A percentile compares a stretch with the other conserved stretches of the same genome.
phyloP scores from a whole-genome alignment of 768 basidiomycete genomes.

The Suillus subluteus region DNA sequence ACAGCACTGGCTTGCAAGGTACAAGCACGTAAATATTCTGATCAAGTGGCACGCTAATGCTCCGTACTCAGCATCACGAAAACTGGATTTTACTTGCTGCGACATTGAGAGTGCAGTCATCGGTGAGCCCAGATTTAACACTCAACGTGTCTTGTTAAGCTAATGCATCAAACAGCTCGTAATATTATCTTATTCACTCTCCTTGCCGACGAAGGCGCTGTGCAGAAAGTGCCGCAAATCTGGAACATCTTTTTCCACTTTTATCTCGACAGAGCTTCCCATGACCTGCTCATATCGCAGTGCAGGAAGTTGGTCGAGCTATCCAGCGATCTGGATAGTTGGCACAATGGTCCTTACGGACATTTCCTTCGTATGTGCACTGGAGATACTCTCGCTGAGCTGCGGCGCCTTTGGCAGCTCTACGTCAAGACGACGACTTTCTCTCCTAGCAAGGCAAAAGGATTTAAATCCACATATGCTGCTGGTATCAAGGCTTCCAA shows the following conservation, averaged over 20 bases:
- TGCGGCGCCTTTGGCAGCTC: constrained; percentile 25
- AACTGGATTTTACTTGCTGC: constrained; percentile 33
- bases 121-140: constrained; percentile 17
- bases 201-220: constrained; percentile 26
- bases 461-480: constrained; percentile 20
- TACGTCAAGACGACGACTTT: constrained; percentile 22
- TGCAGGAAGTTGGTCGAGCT: constrained; percentile 27
- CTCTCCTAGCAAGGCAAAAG: constrained; percentile 12
- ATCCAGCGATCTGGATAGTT: constrained; percentile 22
- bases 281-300: constrained; percentile 29
- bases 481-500: constrained; percentile 23
- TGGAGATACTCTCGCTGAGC: constrained; percentile 24
- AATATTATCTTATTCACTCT: constrained; percentile 33
- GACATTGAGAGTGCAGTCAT: constrained; percentile 34
- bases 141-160: neutral
- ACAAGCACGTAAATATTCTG: neutral
- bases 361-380: constrained; percentile 29
- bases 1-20: neutral
- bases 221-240: constrained; percentile 20
- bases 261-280: constrained; percentile 26
- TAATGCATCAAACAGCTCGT: constrained; percentile 23
- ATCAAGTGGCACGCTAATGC: neutral
- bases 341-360: constrained; percentile 31
- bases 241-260: constrained; percentile 38
- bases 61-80: constrained; percentile 23